These are phyloP conservation scores for Aspergillus felis DNA, from an alignment of 2,329 filamentous ascomycete species.

Conservation along the genomic window DNA sequence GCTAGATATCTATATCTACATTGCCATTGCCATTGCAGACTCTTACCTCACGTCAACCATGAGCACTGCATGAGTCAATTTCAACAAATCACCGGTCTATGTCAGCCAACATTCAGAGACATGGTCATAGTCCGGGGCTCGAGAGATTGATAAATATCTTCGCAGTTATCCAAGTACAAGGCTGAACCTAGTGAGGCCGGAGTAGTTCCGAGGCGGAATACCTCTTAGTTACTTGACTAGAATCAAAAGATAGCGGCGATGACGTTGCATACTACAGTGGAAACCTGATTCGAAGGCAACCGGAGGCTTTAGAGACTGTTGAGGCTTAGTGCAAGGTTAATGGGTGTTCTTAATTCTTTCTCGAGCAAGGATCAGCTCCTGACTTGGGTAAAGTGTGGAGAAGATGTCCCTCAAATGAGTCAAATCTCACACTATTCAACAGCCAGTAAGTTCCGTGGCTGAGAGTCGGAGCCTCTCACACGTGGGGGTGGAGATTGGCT, in stretches of 20 bases:
- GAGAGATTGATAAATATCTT: too few relatives aligned
- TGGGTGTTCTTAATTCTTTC: too few relatives aligned
- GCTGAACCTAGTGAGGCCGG: too few relatives aligned
- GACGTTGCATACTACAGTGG: background rate
- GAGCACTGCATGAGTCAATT: background rate
- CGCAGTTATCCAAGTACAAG: too few relatives aligned
- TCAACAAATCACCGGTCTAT: background rate
- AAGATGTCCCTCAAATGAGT: background rate
- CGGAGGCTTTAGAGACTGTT: background rate
- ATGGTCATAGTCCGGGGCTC: background rate
- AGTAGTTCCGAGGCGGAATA: background rate
- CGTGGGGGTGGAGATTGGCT: constrained; percentile 19
- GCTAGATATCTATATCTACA: too few relatives aligned
- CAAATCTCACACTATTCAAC: too few relatives aligned
- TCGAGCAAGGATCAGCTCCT: background rate
- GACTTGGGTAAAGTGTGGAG: background rate
- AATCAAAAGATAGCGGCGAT: background rate
- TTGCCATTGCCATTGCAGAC: too few relatives aligned
- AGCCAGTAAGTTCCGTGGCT: too few relatives aligned
- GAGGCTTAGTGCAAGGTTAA: too few relatives aligned
- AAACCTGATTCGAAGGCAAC: background rate
- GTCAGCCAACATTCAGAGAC: too few relatives aligned
- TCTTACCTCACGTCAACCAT: background rate
- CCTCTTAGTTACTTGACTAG: background rate
- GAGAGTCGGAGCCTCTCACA: constrained; percentile 8